Evolutionary conservation across 1,139 yeast species (phyloP).

Genomic region (Saccharomycopsis crataegensis): DNA sequence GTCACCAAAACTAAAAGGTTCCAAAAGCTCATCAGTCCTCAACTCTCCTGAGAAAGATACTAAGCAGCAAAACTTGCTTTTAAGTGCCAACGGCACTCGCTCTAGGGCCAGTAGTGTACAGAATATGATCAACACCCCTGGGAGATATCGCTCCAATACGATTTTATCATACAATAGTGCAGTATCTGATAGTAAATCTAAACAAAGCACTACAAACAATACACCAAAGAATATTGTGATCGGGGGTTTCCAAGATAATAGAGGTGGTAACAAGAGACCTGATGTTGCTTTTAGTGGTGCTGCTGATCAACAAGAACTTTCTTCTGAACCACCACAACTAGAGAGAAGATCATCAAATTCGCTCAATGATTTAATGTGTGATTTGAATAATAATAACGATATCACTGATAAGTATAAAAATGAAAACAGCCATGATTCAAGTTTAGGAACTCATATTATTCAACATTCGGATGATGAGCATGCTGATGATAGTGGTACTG

Average conservation of each 20-base stretch:
- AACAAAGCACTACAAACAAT: background rate
- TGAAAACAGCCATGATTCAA: too few relatives aligned
- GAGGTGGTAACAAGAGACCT: background rate
- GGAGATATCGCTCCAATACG: conserved; percentile 16
- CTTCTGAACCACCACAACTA: too few relatives aligned
- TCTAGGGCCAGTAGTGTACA: conserved; percentile 13
- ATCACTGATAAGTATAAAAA: too few relatives aligned
- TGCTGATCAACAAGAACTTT: background rate
- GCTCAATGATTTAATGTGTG: too few relatives aligned
- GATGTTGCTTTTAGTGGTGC: background rate
- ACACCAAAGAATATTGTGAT: background rate
- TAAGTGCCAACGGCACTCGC: background rate
- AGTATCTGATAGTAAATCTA: background rate
- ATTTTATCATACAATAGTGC: conserved; percentile 13
- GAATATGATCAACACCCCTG: conserved; percentile 18
- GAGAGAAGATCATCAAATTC: too few relatives aligned
- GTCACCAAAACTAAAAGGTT: background rate
- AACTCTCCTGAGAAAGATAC: too few relatives aligned
- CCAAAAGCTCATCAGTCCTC: conserved; percentile 1
- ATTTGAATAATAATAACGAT: too few relatives aligned
- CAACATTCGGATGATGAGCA: background rate
- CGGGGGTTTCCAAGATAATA: background rate
- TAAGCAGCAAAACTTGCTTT: too few relatives aligned
- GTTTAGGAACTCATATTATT: background rate
- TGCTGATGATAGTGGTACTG: conserved; percentile 17